Percentiles rank a stretch among this genome's conserved stretches.
Conservation (phyloP, 2,329 filamentous ascomycete species). For the Aspergillus puulaauensis region DNA sequence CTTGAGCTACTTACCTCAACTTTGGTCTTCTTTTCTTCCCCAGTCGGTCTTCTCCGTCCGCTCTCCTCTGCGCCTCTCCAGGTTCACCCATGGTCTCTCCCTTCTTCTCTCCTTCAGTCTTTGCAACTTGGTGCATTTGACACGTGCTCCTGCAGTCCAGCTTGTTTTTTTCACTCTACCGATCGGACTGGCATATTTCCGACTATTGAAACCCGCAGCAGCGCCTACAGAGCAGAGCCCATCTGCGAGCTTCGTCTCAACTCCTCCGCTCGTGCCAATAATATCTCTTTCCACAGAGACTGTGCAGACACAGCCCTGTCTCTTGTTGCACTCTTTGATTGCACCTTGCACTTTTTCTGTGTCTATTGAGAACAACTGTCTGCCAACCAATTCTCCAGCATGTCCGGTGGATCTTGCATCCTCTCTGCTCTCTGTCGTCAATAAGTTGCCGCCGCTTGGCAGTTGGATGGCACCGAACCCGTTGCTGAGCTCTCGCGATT, state of each 20-base stretch:
- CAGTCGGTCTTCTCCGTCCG: not conserved
- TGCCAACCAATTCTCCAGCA: slow-evolving; percentile 13
- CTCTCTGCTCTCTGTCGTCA: slow-evolving; percentile 17
- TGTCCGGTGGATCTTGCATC: slow-evolving; percentile 19
- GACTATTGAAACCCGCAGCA: not conserved
- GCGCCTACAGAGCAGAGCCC: slow-evolving; percentile 6
- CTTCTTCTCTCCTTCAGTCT: slow-evolving; percentile 10
- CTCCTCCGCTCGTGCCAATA: slow-evolving; percentile 8
- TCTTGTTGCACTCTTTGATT: slow-evolving; percentile 7
- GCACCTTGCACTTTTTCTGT: slow-evolving; percentile 3
- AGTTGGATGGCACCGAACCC: slow-evolving; percentile 22
- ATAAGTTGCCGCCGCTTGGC: slow-evolving; percentile 23
- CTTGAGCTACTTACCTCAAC: not conserved
- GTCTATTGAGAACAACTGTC: not conserved
- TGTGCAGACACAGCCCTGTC: slow-evolving; percentile 17
- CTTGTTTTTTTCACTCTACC: not conserved
- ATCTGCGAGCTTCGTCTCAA: slow-evolving; percentile 8
- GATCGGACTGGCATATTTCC: slow-evolving; percentile 1
- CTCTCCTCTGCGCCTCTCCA: not conserved
- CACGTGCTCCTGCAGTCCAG: slow-evolving; percentile 17
- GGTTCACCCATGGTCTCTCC: slow-evolving; percentile 5
- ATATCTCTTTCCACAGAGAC: slow-evolving; percentile 10
- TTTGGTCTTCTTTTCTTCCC: not conserved
- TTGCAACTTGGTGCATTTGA: slow-evolving; percentile 15
- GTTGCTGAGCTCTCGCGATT: slow-evolving; percentile 16